phyloP scores from a whole-genome alignment of 805 yeast species.

The Wickerhamiella sergipiensis region DNA sequence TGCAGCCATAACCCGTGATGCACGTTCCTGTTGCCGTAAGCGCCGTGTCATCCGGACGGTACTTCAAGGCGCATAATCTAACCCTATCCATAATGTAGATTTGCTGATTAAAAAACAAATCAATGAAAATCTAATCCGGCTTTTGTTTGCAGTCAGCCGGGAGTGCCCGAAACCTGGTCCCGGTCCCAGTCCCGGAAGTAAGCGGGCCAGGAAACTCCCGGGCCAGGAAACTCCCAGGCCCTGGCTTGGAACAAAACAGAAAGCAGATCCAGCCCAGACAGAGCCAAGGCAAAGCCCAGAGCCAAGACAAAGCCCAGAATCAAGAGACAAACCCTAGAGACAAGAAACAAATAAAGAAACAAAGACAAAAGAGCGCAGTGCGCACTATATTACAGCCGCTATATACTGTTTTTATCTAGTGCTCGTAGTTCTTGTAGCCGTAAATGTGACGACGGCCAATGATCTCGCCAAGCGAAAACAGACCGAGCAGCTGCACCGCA shows the following conservation, averaged over 20 bases:
- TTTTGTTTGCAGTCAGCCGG: too few species aligned
- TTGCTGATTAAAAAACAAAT: neutral
- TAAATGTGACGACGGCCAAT: slow-evolving; percentile 89
- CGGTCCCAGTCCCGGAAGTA: too few species aligned
- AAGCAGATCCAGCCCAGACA: too few species aligned
- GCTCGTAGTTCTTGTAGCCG: slow-evolving; percentile 41
- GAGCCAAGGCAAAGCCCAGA: too few species aligned
- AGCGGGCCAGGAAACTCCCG: too few species aligned
- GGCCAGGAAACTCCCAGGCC: too few species aligned
- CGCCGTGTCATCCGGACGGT: neutral
- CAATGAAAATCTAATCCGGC: too few species aligned
- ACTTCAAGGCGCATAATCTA: neutral
- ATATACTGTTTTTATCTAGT: neutral
- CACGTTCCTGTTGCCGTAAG: neutral
- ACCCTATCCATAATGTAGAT: neutral
- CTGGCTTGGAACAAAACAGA: too few species aligned
- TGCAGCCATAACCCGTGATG: neutral
- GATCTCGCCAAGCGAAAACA: slow-evolving; percentile 89
- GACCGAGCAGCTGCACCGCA: slow-evolving; percentile 74
- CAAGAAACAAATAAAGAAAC: too few species aligned
- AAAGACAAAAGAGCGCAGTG: neutral
- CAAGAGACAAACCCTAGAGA: neutral
- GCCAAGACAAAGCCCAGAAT: too few species aligned
- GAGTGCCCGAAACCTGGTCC: too few species aligned
- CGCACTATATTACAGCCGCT: neutral